Percentiles rank a stretch among this genome's conserved stretches.
Evolutionary conservation across 768 basidiomycete genomes (phyloP).

Genomic region (Roridomyces roridus): DNA sequence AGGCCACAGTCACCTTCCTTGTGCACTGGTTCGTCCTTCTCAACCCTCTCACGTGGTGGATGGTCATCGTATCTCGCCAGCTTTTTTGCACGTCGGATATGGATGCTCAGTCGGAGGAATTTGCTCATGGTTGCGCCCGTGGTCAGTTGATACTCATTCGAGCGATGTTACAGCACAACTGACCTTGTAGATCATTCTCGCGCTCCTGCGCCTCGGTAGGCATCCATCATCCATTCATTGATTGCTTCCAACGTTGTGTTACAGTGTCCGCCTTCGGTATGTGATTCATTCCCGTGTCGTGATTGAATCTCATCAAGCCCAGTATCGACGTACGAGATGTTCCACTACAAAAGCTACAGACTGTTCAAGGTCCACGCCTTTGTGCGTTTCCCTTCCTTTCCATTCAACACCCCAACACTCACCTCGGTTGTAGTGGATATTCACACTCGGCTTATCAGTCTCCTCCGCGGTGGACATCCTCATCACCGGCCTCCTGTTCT

Average conservation of each 20-base stretch:
- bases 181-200: conserved; percentile 32
- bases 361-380: conserved; percentile 21
- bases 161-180: neutral
- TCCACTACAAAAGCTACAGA: conserved; percentile 35
- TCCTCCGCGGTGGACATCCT: conserved; percentile 56
- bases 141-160: conserved; percentile 25
- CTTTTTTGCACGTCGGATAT: conserved; percentile 5
- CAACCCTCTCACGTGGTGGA: too few relatives aligned
- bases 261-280: conserved; percentile 22
- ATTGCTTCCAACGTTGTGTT: neutral
- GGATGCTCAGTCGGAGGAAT: conserved; percentile 40
- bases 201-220: conserved; percentile 37
- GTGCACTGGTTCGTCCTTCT: conserved; percentile 52
- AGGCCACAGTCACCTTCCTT: conserved; percentile 55
- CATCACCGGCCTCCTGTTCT: conserved; percentile 52
- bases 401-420: neutral
- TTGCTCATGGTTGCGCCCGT: conserved; percentile 40
- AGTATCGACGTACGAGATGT: conserved; percentile 22
- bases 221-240: neutral
- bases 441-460: conserved; percentile 57
- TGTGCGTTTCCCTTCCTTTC: conserved; percentile 26
- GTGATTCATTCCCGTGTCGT: neutral
- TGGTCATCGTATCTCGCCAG: too few relatives aligned
- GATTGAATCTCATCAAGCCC: too few relatives aligned
- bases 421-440: conserved; percentile 49